Base-by-base conservation (phyloP, 306 rosid species). In the Hippophae rhamnoides region DNA sequence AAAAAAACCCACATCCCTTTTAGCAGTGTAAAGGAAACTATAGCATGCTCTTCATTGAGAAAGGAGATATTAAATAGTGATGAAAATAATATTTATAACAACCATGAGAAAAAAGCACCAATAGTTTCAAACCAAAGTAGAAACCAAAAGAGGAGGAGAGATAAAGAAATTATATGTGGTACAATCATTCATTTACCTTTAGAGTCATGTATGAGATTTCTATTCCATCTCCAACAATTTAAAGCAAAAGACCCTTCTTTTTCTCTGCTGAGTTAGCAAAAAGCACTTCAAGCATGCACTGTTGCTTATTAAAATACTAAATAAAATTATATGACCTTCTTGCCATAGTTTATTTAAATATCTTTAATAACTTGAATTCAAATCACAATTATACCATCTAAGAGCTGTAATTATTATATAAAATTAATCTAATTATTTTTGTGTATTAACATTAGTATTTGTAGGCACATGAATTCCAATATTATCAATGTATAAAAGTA, bases 41-140 rank as follows among this genome's bases (percentile, higher is more conserved):
- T 31, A 68, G 96, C 95, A 82, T 82, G 94, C 90, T 82, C 81
- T 88, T 81, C 89, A 68, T 68, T 67, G 82, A 77, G 78, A 72
- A 80, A 67, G 66, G 76, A 73, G 65, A 67, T 54, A 61, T 57
- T 66, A 73, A 63, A 67, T 54, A 61, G 61, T 66, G 72, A 77
- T 63, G 64, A 63, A 83, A 62, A 81, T 70, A 59, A 69, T 80
- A 70, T 67, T 75, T 47, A 72, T 31, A 31, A 31, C 67, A 60
- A 51, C 40, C 58, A 40, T 55, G 56, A 56, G 47, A 59, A 54
- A 54, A 56, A 62, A 70, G 61, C 74, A 61, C 67, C 41, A 56
- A 63, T 56, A 31, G 56, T 69, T 67, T 64, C 74, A 77, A 72
- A 63, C 67, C 65, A 54, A 52, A 76, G 68, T 63, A 47, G 66